Conservation (phyloP, 805 yeast genomes). For the Wickerhamiella slavikovae region DNA sequence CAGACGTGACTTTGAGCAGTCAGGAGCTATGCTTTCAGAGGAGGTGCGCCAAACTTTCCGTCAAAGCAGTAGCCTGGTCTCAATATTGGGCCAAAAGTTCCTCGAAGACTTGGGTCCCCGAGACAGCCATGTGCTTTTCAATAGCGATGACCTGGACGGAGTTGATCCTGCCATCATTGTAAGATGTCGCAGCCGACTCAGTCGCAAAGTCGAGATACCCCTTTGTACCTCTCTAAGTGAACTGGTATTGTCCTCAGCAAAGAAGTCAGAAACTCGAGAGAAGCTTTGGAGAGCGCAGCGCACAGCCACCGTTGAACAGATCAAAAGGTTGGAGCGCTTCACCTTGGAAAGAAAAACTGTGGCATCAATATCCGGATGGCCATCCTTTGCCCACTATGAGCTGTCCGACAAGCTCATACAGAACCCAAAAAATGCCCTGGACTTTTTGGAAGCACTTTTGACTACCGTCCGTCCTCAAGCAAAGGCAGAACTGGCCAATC, state of each 20-base stretch:
- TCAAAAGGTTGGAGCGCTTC: constrained; percentile 34
- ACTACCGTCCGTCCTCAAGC: constrained; percentile 33
- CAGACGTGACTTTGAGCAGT: constrained; percentile 67
- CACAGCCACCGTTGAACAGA: constrained; percentile 41
- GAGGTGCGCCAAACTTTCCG: constrained; percentile 41
- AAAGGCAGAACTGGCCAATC: constrained; percentile 29
- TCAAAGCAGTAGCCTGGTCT: constrained; percentile 56
- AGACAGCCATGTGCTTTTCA: constrained; percentile 9
- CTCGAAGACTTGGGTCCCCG: constrained; percentile 25
- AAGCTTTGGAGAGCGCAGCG: constrained; percentile 60
- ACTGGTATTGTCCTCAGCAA: constrained; percentile 37
- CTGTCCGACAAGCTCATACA: constrained; percentile 81
- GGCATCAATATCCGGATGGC: constrained; percentile 52
- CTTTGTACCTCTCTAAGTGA: constrained; percentile 45
- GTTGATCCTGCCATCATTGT: constrained; percentile 15
- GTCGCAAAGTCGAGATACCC: constrained; percentile 28
- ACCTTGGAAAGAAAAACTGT: constrained; percentile 45
- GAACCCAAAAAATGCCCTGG: constrained; percentile 49
- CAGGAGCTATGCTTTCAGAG: constrained; percentile 65
- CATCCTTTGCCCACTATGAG: constrained; percentile 59
- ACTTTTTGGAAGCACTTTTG: constrained; percentile 44
- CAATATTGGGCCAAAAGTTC: constrained; percentile 64
- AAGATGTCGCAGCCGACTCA: constrained; percentile 8
- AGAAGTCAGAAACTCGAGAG: constrained; percentile 35
- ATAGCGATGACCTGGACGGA: constrained; percentile 14